These are phyloP conservation scores for Colletotrichum tropicicola DNA, from an alignment of 2,329 filamentous ascomycete species.

Conservation along the genomic window DNA sequence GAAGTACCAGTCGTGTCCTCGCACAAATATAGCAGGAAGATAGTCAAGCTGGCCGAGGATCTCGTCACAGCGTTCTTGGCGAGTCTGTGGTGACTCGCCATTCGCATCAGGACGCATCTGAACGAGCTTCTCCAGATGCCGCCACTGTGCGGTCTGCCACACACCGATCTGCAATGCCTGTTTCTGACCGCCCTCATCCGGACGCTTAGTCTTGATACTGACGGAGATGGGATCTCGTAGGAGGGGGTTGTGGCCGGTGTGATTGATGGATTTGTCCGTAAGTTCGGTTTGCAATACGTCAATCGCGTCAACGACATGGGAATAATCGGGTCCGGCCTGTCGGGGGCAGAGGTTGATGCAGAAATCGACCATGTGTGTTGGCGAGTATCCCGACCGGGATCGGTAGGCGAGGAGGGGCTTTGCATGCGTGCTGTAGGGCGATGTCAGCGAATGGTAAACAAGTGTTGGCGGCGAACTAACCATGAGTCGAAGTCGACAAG, in stretches of 20 bases:
- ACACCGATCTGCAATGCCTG: neutral
- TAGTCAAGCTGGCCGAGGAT: neutral
- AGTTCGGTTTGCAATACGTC: neutral
- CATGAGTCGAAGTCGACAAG: neutral
- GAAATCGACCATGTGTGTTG: neutral
- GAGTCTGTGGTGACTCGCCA: neutral
- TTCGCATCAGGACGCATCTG: neutral
- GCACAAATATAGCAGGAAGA: neutral
- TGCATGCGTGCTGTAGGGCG: neutral
- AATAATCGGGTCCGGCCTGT: neutral
- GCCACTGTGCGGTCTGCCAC: neutral
- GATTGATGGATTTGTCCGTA: neutral
- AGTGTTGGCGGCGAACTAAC: neutral
- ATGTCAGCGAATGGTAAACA: neutral
- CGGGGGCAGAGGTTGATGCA: neutral
- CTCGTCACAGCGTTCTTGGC: neutral
- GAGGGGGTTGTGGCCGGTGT: neutral
- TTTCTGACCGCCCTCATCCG: neutral
- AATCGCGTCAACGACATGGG: neutral
- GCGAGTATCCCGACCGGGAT: neutral
- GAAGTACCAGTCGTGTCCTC: neutral
- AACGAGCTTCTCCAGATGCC: neutral
- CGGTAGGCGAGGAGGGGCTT: neutral
- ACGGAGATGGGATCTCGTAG: neutral
- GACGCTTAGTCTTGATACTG: slow-evolving; percentile 2